Base-by-base conservation (phyloP, 495 filamentous ascomycete genomes). In the Letharia lupina region DNA sequence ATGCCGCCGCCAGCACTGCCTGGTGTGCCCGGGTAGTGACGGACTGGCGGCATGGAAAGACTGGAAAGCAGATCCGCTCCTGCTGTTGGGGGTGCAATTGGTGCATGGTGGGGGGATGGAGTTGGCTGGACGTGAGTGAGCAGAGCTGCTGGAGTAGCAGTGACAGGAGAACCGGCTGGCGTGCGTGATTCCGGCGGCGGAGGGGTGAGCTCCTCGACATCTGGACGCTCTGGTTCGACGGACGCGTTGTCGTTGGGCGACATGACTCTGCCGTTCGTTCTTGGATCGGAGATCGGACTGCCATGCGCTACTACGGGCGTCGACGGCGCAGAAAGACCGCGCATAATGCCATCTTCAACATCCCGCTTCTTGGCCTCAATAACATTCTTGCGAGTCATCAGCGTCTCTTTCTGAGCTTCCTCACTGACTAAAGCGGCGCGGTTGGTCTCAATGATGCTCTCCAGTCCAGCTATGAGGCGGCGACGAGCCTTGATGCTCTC, bases 261-360 rank as follows among this genome's bases (percentile, higher is more conserved):
- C 20, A 61, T 2, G 31, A 60, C 47, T 9, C 33, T 23, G 18
- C 60, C 58, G 31, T 70, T 69, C 10, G 79, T 74, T 1, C 75
- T 74, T 33, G 76, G 73, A 54, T 73, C 76, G 23, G 59, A 50
- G 31, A 72, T 75, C 8, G 76, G 75, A 35, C 72, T 70, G 13
- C 71, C 75, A 33, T 72, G 66, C n/a, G 62, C 61, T 41, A 73
- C 74, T 4, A 59, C 31, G 13, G 80, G 70, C 7, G 73, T 66
- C 5, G 78, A 75, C 47, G 81, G 79, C 40, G 73, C 77, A 35
- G 87, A 86, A 31, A 95, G 82, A 10, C 90, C 90, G 54, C 87
- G 82, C 81, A 97, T 87, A 65, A 98, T 97, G 40, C 83, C 86
- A 67, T 91, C 84, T 76, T 99, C 94, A 12, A 99, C 91, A 9